phyloP scores from a whole-genome alignment of 2,329 filamentous ascomycete genomes.

The Fusarium buxicola region DNA sequence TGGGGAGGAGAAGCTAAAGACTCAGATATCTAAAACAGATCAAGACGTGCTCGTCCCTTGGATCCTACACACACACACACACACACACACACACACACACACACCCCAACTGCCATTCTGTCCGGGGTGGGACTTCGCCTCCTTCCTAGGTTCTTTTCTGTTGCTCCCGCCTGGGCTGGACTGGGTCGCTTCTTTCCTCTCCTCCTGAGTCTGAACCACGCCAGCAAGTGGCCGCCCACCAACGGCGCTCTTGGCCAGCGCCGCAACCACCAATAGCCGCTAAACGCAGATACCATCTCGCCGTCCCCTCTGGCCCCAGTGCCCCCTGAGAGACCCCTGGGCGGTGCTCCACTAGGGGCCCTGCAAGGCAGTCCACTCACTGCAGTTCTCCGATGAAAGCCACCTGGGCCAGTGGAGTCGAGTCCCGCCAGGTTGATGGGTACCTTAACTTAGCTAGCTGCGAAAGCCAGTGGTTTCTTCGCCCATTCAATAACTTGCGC shows the following conservation, averaged over 20 bases:
- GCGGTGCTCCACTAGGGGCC: conserved; percentile 12
- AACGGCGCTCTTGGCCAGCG: conserved; percentile 33
- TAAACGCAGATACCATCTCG: conserved; percentile 38
- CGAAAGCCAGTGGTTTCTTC: conserved; percentile 2
- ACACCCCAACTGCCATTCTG: conserved; percentile 14
- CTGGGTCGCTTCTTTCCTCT: conserved; percentile 12
- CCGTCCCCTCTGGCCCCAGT: conserved; percentile 23
- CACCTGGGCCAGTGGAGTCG: conserved; percentile 14
- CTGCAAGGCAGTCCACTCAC: conserved; percentile 7
- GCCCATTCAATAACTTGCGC: conserved; percentile 1
- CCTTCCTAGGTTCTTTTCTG: conserved; percentile 19
- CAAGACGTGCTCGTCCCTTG: conserved; percentile 4
- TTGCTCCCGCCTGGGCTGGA: conserved; percentile 23
- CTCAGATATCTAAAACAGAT: no score
- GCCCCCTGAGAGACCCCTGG: conserved; percentile 21
- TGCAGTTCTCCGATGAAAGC: conserved; percentile 11
- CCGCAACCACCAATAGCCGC: conserved; percentile 34
- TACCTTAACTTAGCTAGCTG: conserved; percentile 2
- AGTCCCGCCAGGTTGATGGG: conserved; percentile 13
- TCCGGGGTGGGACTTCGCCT: conserved; percentile 24
- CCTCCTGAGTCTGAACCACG: conserved; percentile 37
- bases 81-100: no score
- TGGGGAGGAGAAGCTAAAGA: no score
- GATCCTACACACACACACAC: conserved; percentile 10
- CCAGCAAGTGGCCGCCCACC: conserved; percentile 26